These are phyloP conservation scores for Claviceps paspali DNA, from an alignment of 2,329 filamentous ascomycete species.

Conservation along the genomic window DNA sequence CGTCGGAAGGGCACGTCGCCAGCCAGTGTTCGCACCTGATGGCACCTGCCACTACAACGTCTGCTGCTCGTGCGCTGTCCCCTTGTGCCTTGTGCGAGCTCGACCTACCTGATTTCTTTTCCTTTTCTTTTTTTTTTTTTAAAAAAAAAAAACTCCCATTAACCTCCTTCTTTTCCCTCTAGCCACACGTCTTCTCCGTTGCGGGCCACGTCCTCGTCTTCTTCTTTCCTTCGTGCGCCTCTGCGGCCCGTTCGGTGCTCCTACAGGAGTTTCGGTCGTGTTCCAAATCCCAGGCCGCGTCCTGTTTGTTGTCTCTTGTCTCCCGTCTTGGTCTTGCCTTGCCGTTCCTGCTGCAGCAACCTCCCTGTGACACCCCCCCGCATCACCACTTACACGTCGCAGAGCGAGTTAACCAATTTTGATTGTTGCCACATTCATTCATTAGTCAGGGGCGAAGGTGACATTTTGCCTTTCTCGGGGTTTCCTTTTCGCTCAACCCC, in stretches of 20 bases:
- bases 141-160: too few species aligned
- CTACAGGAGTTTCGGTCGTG: background rate
- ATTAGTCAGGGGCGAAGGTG: too few species aligned
- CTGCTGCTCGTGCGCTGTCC: too few species aligned
- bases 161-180: background rate
- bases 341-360: background rate
- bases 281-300: background rate
- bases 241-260: background rate
- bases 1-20: too few species aligned
- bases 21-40: too few species aligned
- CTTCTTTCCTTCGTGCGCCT: conserved; percentile 1
- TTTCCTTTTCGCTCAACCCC: too few species aligned
- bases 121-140: background rate
- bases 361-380: conserved; percentile 3
- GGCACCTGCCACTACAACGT: too few species aligned
- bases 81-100: too few species aligned
- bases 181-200: background rate
- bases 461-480: too few species aligned
- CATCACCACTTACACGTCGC: conserved; percentile 8
- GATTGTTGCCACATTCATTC: background rate
- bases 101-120: background rate
- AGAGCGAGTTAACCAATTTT: conserved; percentile 4
- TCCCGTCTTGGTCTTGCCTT: too few species aligned
- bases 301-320: too few species aligned
- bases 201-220: too few species aligned